Base-by-base conservation (phyloP, 1,139 yeast genomes). In the Kurtzmaniella quercitrusa region DNA sequence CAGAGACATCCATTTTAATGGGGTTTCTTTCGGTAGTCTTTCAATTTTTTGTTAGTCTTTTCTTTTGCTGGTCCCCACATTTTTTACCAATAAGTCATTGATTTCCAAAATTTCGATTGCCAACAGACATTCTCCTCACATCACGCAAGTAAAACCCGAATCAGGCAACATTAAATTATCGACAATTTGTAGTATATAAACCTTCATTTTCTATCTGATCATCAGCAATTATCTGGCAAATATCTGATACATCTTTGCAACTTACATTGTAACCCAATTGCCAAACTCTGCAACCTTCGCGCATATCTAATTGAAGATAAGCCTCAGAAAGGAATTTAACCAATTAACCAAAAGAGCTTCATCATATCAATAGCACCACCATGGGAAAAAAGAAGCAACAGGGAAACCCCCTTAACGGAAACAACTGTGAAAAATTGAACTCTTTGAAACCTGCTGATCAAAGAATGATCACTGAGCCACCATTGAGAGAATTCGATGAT, bases 401-500 rank as follows among this genome's bases (percentile, higher is more conserved):
- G 42, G 4, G 7, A 8, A 53, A 60, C 38, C 60, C 62, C 19
- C 58, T 65, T 50, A 72, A 70, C 52, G 63, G 71, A 47, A 70
- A 63, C 21, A 63, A 59, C 49, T 68, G 75, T 52, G 75, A 70
- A 48, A 62, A 57, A 46, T 57, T 73, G 54, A 65, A 59, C 40
- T 72, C 67, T 48, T 67, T 73, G 53, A 63, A 61, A 51, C 67
- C 73, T 8, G 59, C 65, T 10, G 77, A 77, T 14, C 77, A 71
- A 49, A 62, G 73, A 15, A 59, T 56, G 2, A 66, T 68, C 42
- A 53, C 63, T 1, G 72, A 75, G 31, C 77, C 78, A 25, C 72
- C 75, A 45, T 54, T 63, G 48, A 62, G 70, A 43, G 75, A 72
- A 42, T 85, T 85, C 62, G 91, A 85, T 42, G 85, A 79, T 48